phyloP scores from a whole-genome alignment of 306 rosid genomes.

The Cucurbita ficifolia region DNA sequence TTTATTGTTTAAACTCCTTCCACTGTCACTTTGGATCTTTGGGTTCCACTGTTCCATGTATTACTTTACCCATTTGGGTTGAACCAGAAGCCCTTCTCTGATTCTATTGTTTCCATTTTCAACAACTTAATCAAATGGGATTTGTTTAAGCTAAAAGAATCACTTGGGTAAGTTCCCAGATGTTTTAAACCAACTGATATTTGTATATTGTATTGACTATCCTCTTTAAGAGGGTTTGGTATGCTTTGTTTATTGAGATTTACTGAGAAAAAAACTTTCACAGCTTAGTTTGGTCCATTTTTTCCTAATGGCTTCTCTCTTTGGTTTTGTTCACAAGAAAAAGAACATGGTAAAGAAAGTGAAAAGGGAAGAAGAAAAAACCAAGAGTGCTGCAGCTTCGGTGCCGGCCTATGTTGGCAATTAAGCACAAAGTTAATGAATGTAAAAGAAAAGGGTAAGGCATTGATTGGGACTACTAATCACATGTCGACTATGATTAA shows the following conservation, averaged over 20 bases:
- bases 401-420: conserved; percentile 4
- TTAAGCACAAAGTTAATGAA: conserved; percentile 1
- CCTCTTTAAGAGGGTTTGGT: neutral
- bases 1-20: neutral
- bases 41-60: neutral
- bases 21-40: neutral
- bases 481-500: conserved; percentile 8
- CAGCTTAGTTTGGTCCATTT: neutral
- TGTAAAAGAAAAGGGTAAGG: conserved; percentile 12
- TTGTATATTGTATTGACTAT: neutral
- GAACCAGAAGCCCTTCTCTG: neutral
- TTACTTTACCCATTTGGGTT: neutral
- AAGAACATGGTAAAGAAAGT: too few relatives aligned
- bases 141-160: neutral
- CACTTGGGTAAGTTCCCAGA: too few relatives aligned
- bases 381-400: neutral
- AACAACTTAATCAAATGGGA: neutral
- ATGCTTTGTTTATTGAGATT: neutral
- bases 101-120: neutral
- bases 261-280: neutral
- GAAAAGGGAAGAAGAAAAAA: neutral
- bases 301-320: neutral
- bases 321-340: neutral
- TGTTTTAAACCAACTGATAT: neutral
- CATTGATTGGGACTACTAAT: conserved; percentile 21